These are phyloP conservation scores for Lipomyces yamanashiensis DNA, from an alignment of 805 yeast genomes.

Conservation along the genomic window DNA sequence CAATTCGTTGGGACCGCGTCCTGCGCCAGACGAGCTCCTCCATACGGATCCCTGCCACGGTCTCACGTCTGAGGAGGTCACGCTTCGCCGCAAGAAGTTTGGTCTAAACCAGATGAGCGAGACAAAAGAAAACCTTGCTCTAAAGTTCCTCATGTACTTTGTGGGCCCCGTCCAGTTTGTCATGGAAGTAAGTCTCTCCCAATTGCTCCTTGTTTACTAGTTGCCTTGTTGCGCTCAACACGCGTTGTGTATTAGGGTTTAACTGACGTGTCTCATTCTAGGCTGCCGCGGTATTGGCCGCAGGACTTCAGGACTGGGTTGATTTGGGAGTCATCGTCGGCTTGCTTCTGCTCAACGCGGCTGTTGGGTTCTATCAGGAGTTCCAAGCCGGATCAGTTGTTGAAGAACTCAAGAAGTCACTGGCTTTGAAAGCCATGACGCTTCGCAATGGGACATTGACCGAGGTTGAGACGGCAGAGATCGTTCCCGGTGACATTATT, in stretches of 20 bases:
- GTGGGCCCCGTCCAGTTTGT: constrained; percentile 96
- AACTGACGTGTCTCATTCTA: neutral
- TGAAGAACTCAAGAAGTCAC: constrained; percentile 90
- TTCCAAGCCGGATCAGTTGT: constrained; percentile 97
- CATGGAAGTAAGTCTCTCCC: constrained; percentile 60
- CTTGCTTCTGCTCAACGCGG: constrained; percentile 80
- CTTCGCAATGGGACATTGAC: constrained; percentile 76
- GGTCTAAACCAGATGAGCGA: constrained; percentile 91
- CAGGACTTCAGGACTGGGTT: constrained; percentile 96
- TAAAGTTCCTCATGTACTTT: constrained; percentile 82
- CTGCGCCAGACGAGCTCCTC: constrained; percentile 73
- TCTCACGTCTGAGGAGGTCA: constrained; percentile 74
- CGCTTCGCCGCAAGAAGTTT: constrained; percentile 82
- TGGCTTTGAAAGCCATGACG: constrained; percentile 84
- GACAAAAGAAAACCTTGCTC: constrained; percentile 74
- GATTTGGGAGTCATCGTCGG: constrained; percentile 97
- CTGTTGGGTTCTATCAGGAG: constrained; percentile 94
- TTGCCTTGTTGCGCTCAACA: neutral
- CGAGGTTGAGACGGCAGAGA: constrained; percentile 78
- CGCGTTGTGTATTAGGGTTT: neutral
- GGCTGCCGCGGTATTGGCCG: constrained; percentile 91
- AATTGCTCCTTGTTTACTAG: neutral
- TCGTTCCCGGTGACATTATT: constrained; percentile 93
- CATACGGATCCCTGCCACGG: constrained; percentile 80
- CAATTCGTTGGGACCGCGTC: constrained; percentile 57